Evolutionary conservation across 1,284 basidiomycete species (phyloP).

Genomic region (Puccinia polysora): DNA sequence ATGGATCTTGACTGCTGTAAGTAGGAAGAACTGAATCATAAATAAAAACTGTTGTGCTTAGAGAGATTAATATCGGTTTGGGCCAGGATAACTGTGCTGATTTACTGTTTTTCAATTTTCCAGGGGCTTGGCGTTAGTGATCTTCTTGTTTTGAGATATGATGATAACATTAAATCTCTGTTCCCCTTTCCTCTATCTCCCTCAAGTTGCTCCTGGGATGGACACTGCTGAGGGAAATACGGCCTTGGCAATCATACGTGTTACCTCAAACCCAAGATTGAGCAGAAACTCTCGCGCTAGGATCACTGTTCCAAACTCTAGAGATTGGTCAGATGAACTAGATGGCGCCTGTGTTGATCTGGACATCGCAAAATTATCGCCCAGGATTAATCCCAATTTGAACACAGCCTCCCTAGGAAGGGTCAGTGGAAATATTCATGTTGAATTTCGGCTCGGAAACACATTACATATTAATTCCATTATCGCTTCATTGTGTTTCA

Average conservation of each 20-base stretch:
- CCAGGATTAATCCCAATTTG: slow-evolving; percentile 10
- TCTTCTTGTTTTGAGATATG: no score
- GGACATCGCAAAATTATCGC: slow-evolving; percentile 3
- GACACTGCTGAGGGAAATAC: slow-evolving; percentile 14
- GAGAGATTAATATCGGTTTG: not conserved
- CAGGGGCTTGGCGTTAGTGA: slow-evolving; percentile 44
- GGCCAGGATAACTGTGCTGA: not conserved
- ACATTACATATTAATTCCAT: not conserved
- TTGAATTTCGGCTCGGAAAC: not conserved
- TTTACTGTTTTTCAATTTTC: not conserved
- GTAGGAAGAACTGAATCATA: not conserved
- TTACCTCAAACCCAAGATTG: slow-evolving; percentile 1
- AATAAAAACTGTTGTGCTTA: not conserved
- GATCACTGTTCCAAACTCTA: not conserved
- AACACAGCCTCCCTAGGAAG: not conserved
- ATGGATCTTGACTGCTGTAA: slow-evolving; percentile 43
- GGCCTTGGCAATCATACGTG: slow-evolving; percentile 3
- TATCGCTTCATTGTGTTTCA: not conserved
- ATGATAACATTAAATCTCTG: no score
- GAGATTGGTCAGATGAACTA: not conserved
- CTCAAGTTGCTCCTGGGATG: slow-evolving; percentile 19
- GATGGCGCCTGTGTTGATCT: slow-evolving; percentile 11
- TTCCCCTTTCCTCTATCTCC: no score
- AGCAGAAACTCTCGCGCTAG: slow-evolving; percentile 4
- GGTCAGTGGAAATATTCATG: no score